Base-by-base conservation (phyloP, 805 yeast genomes). In the Yamadazyma tumulicola region DNA sequence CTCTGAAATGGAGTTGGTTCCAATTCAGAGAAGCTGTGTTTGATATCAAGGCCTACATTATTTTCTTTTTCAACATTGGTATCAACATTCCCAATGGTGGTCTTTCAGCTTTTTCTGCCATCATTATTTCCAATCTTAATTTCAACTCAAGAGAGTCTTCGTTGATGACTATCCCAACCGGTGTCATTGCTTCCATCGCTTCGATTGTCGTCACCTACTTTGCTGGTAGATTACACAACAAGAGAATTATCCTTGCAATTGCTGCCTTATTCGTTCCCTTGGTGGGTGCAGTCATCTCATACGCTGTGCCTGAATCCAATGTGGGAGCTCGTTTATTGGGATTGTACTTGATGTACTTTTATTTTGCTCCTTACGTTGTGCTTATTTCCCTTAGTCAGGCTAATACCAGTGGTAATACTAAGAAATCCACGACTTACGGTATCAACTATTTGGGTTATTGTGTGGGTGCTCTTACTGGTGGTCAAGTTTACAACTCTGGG, bases 371-470 rank as follows among this genome's bases (percentile, higher is more conserved):
- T 11, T 61, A 61, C 39, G 60, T 64, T 21, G 47, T 47, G 29
- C 42, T 55, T 37, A 47, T 51, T 21, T 41, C 54, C 8, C 47
- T 56, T 32, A 46, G 57, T 17, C 54, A 52, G n/a, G 54, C 60
- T 20, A 57, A 56, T 34, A 45, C 55, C 9, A 48, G 58, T 15
- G 61, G 63, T 12, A 46, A 53, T 41, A 57, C 61, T 26, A 55
- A 55, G 38, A 56, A 56, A 38, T 38, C 64, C 11, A 55, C 54
- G 16, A 52, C 57, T 16, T 57, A 62, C 38, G 59, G 63, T 13
- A 52, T 62, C 41, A 55, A 54, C 46, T 62, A 57, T 26, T 41
- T 61, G 26, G 61, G 61, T 4, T 57, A 56, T 41, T 48, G 53
- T 31, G 53, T 42, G 13, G 63, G 61, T 10, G 55, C 55, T 19